Percentiles rank a stretch among this genome's conserved stretches.
Evolutionary conservation across 106 monocot genomes (phyloP).

Genomic region (Xerophyta viscosa): DNA sequence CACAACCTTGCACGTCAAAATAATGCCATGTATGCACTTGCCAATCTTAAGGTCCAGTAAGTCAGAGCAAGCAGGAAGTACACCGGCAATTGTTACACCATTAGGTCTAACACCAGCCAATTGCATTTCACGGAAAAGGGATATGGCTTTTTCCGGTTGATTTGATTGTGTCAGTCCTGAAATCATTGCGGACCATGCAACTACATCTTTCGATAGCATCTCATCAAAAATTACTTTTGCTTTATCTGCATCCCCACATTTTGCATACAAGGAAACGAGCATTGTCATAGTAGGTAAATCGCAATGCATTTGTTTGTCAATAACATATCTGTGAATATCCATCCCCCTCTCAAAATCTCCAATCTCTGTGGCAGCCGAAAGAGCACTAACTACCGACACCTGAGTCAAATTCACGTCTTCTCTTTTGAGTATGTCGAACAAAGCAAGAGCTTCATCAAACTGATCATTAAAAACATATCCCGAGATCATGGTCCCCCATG

Average conservation of each 20-base stretch:
- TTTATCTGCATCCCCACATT: conserved; percentile 36
- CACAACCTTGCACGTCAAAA: conserved; percentile 20
- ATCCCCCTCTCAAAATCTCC: conserved; percentile 41
- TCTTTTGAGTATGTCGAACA: conserved; percentile 40
- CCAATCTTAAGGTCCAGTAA: conserved; percentile 31
- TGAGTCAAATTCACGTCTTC: conserved; percentile 23
- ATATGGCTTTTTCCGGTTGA: conserved; percentile 27
- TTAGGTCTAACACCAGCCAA: conserved; percentile 27
- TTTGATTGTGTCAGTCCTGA: conserved; percentile 47
- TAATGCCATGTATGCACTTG: conserved; percentile 51
- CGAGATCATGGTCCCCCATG: conserved; percentile 71
- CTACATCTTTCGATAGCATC: conserved; percentile 39
- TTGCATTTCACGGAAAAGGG: conserved; percentile 50
- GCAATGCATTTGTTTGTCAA: conserved; percentile 17
- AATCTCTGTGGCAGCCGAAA: conserved; percentile 53
- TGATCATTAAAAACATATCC: conserved; percentile 40
- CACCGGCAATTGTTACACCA: conserved; percentile 31
- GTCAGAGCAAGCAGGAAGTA: conserved; percentile 66
- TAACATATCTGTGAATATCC: conserved; percentile 36
- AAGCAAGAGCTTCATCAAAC: conserved; percentile 36
- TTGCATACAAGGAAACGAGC: conserved; percentile 62
- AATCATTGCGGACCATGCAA: conserved; percentile 84
- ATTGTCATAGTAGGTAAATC: conserved; percentile 36
- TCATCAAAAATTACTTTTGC: conserved; percentile 44
- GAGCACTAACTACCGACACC: conserved; percentile 50